phyloP scores from a whole-genome alignment of 1,139 yeast species.

The Starmera stellimalicola region DNA sequence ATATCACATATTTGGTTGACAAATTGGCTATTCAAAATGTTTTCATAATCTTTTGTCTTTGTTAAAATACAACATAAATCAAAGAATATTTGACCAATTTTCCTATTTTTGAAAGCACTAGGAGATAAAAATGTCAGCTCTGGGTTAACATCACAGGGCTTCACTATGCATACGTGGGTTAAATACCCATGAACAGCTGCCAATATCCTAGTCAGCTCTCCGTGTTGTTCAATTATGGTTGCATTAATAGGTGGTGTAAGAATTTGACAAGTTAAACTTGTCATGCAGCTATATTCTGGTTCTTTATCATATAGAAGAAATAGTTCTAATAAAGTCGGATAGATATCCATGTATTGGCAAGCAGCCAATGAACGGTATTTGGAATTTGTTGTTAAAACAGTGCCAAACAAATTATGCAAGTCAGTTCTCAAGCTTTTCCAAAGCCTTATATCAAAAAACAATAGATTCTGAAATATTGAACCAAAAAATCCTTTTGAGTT shows the following conservation, averaged over 20 bases:
- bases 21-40: constrained; percentile 28
- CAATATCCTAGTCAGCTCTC: constrained; percentile 58
- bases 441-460: constrained; percentile 60
- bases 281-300: constrained; percentile 72
- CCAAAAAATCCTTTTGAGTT: constrained; percentile 39
- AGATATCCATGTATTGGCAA: constrained; percentile 74
- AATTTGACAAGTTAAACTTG: constrained; percentile 71
- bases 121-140: constrained; percentile 31
- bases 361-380: constrained; percentile 52
- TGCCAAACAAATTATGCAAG: constrained; percentile 60
- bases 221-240: constrained; percentile 56
- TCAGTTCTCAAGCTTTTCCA: constrained; percentile 58
- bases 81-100: constrained; percentile 78
- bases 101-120: constrained; percentile 56
- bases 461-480: constrained; percentile 69
- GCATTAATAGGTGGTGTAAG: constrained; percentile 82
- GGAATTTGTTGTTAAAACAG: constrained; percentile 60
- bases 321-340: constrained; percentile 70
- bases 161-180: constrained; percentile 43
- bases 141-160: constrained; percentile 36
- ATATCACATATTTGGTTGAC: constrained; percentile 51
- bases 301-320: constrained; percentile 67
- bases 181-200: constrained; percentile 60
- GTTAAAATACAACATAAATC: constrained; percentile 75
- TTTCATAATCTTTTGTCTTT: constrained; percentile 48